A percentile compares a stretch with the other conserved stretches of the same genome.
Conservation (phyloP, 2,329 filamentous ascomycete species). For the Cercospora sp. region DNA sequence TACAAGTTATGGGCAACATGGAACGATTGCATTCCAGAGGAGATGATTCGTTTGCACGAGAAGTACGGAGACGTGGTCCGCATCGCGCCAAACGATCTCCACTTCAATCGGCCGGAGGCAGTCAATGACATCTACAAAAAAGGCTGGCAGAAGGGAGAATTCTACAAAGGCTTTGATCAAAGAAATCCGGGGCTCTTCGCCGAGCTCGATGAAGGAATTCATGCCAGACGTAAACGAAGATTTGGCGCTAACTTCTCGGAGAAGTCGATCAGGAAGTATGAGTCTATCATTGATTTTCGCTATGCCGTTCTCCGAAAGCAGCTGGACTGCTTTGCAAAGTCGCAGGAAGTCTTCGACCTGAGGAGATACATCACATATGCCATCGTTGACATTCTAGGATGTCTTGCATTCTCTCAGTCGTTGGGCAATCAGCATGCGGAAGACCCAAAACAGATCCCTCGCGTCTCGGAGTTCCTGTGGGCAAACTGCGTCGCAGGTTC, state of each 20-base stretch:
- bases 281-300: slow-evolving; percentile 9
- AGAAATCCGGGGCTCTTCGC: neutral
- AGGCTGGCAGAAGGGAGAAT: slow-evolving; percentile 6
- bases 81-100: slow-evolving; percentile 16
- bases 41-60: slow-evolving; percentile 6
- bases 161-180: slow-evolving; percentile 5
- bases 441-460: slow-evolving; percentile 7
- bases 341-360: slow-evolving; percentile 5
- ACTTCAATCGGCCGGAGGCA: neutral
- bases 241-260: slow-evolving; percentile 2
- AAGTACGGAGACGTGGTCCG: slow-evolving; percentile 21
- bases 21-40: neutral
- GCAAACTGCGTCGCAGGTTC: neutral
- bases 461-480: slow-evolving; percentile 4
- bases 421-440: slow-evolving; percentile 10
- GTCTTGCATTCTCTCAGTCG: slow-evolving; percentile 2
- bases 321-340: neutral
- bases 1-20: neutral
- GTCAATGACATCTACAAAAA: slow-evolving; percentile 8
- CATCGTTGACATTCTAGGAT: slow-evolving; percentile 12
- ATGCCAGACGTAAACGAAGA: slow-evolving; percentile 1
- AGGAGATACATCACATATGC: slow-evolving; percentile 3
- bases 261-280: neutral
- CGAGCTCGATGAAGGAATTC: slow-evolving; percentile 1
- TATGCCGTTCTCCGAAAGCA: neutral